Conservation (phyloP, 495 filamentous ascomycete species). For the Cudoniella acicularis region DNA sequence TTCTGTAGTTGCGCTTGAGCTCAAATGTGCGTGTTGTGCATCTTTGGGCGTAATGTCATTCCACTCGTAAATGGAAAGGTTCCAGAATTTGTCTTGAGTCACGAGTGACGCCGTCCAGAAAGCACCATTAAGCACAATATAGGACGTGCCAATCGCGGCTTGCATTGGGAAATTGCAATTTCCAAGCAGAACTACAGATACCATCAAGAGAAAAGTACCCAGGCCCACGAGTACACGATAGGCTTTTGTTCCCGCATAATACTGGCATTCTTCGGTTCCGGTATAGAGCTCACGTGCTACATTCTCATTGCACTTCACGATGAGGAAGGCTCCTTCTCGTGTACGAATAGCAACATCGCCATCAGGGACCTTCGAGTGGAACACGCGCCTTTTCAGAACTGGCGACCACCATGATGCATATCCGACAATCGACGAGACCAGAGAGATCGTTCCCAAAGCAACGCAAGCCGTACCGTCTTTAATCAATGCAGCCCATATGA, state of each 20-base stretch:
- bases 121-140: slow-evolving; percentile 55
- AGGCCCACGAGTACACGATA: slow-evolving; percentile 48
- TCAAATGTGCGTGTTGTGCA: slow-evolving; percentile 17
- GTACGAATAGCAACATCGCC: slow-evolving; percentile 62
- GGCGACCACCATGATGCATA: slow-evolving; percentile 53
- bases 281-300: slow-evolving; percentile 62
- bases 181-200: slow-evolving; percentile 55
- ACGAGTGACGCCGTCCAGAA: slow-evolving; percentile 56
- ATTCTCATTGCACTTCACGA: slow-evolving; percentile 59
- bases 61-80: slow-evolving; percentile 40
- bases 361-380: slow-evolving; percentile 43
- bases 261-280: slow-evolving; percentile 54
- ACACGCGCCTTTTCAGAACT: slow-evolving; percentile 43
- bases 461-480: slow-evolving; percentile 52
- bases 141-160: slow-evolving; percentile 50
- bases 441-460: slow-evolving; percentile 41
- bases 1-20: slow-evolving; percentile 28
- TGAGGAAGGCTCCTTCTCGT: slow-evolving; percentile 56
- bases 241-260: slow-evolving; percentile 37
- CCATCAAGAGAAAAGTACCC: slow-evolving; percentile 59
- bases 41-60: slow-evolving; percentile 36
- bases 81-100: slow-evolving; percentile 45
- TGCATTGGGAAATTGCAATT: slow-evolving; percentile 60
- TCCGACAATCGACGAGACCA: slow-evolving; percentile 48
- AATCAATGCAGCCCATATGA: slow-evolving; percentile 40